phyloP scores from a whole-genome alignment of 441 rosid genomes.

The Adansonia madagascariensis region DNA sequence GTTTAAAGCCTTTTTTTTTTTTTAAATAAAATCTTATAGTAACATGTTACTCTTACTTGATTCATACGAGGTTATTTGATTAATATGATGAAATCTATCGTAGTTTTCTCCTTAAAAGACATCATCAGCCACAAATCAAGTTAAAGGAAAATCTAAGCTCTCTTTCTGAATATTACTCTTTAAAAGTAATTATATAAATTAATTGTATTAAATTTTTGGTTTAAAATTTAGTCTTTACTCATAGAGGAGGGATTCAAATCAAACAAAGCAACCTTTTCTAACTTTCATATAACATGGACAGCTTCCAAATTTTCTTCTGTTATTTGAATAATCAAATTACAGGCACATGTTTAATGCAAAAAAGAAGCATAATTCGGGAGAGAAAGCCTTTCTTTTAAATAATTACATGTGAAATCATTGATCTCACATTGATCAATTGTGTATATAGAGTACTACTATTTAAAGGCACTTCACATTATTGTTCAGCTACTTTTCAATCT shows the following conservation, averaged over 20 bases:
- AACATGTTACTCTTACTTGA: conserved; percentile 14
- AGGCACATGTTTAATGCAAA: not conserved
- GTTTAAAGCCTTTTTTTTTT: not conserved
- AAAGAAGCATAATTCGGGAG: not conserved
- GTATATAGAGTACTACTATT: not conserved
- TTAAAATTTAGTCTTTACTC: too few species aligned
- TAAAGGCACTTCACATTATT: not conserved
- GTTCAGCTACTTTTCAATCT: not conserved
- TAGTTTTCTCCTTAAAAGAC: not conserved
- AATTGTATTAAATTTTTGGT: too few species aligned
- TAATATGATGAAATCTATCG: too few species aligned
- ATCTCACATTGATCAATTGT: not conserved
- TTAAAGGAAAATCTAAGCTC: too few species aligned
- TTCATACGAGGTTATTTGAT: conserved; percentile 31
- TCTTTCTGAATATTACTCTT: too few species aligned
- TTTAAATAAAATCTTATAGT: not conserved
- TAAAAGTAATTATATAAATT: too few species aligned
- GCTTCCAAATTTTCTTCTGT: too few species aligned
- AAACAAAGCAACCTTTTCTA: too few species aligned
- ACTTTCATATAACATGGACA: too few species aligned
- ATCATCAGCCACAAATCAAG: not conserved
- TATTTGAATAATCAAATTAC: too few species aligned
- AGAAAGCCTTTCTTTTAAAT: not conserved
- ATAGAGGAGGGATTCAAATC: too few species aligned
- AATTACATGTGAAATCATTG: not conserved